Conservation (phyloP, 805 yeast species). For the Ogataea neopini region DNA sequence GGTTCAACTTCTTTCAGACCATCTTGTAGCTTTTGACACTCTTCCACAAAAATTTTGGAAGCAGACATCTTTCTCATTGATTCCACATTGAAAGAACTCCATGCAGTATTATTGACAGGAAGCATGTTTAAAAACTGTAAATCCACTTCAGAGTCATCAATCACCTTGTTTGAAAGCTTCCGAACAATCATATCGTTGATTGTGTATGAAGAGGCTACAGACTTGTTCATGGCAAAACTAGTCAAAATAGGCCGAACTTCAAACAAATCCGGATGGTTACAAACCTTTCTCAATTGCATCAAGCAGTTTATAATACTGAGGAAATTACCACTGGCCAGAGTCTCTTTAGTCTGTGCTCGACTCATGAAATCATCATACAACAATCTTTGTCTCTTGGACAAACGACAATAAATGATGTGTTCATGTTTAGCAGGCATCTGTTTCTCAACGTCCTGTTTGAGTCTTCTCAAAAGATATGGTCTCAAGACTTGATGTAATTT, state of each 20-base stretch:
- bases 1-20: constrained; percentile 35
- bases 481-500: constrained; percentile 91
- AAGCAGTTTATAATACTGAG: constrained; percentile 93
- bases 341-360: constrained; percentile 91
- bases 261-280: constrained; percentile 94
- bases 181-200: constrained; percentile 42
- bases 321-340: constrained; percentile 91
- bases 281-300: constrained; percentile 96
- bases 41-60: constrained; percentile 43
- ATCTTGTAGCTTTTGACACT: constrained; percentile 44
- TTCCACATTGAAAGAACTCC: constrained; percentile 48
- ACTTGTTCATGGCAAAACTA: constrained; percentile 72
- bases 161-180: constrained; percentile 15
- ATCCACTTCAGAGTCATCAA: constrained; percentile 37
- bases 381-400: constrained; percentile 89
- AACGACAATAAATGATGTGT: constrained; percentile 87
- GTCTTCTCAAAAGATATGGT: constrained; percentile 87
- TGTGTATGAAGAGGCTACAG: constrained; percentile 55
- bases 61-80: constrained; percentile 49
- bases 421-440: constrained; percentile 99
- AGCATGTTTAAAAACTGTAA: constrained; percentile 61
- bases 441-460: constrained; percentile 95
- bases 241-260: constrained; percentile 95
- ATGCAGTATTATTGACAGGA: constrained; percentile 46
- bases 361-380: constrained; percentile 97